Evolutionary conservation across 78 protist species (phyloP), one percentile per base, ranked within the genome.

Genomic region (Dictyostelium capitatum): DNA sequence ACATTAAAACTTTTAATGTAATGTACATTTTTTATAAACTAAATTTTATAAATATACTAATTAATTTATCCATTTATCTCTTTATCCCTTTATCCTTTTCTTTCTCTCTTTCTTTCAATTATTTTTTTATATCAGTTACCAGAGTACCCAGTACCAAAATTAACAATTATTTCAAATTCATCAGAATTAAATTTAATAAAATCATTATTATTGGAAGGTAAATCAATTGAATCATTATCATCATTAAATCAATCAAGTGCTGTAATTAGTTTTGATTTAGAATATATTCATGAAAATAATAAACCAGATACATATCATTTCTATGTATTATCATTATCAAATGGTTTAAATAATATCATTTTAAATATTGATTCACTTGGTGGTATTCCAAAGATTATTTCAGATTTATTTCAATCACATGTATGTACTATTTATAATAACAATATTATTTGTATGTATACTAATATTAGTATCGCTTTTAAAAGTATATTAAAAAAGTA

Each of bases 111-210:
- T 37, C 43, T 37, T 37, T 12, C 4, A 17, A 15, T 0, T 17
- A 11, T 32, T 32, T 32, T 67, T 32, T 32, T 17, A 4, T 25
- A 11, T 14, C n/a, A 82, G 89, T 69, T 82, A 28, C 62, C 78
- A 41, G 80, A 82, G 69, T 82, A 82, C 20, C 91, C 81, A 25
- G 41, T 37, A 6, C 91, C 91, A 17, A 1, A 69, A 48, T 65
- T 69, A 8, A 69, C 78, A 28, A 9, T 69, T 28, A 50, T 82
- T 1, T 17, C n/a, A 9, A 67, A 17, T 69, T 11, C 4, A 6
- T 4, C 64, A 4, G 67, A 65, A 15, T n/a, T 28, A 15, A 41
- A 41, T 17, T 41, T 70, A 19, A 7, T 70, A 41, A 70, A 11
- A 0, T n/a, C 19, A 2, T 70, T 70, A 46, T 47, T 73, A n/a